phyloP scores from a whole-genome alignment of 345 rosid genomes.

The Brassica nigra region DNA sequence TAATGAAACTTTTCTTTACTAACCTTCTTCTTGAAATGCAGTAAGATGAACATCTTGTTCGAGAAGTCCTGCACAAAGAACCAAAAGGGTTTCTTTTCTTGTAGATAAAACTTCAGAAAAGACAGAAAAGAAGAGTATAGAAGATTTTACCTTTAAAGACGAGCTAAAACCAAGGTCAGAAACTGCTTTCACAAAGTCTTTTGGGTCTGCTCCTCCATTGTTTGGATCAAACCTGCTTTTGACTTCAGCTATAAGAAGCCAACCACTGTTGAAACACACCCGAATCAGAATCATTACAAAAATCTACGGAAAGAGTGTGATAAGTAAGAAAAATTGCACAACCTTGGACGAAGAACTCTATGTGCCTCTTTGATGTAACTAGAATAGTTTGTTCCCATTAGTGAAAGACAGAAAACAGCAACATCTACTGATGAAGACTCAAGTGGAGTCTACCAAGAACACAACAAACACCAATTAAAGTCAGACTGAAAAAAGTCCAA shows the following conservation, averaged over 20 bases:
- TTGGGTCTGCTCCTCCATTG: constrained; percentile 87
- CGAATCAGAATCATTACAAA: not conserved
- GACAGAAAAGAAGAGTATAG: not conserved
- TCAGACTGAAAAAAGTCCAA: not conserved
- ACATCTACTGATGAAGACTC: constrained; percentile 71
- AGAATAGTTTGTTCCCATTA: constrained; percentile 88
- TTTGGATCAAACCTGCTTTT: constrained; percentile 94
- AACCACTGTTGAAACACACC: constrained; percentile 56
- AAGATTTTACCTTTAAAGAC: constrained; percentile 49
- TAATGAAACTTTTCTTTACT: not conserved
- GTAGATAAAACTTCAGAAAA: not conserved
- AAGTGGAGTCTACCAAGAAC: constrained; percentile 62
- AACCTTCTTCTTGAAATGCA: constrained; percentile 85
- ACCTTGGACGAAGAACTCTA: constrained; percentile 94
- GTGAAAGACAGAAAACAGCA: constrained; percentile 90
- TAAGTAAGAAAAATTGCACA: not conserved
- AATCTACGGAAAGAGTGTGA: not conserved
- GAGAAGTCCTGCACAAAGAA: constrained; percentile 65
- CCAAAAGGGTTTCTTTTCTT: constrained; percentile 10
- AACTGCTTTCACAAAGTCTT: constrained; percentile 66
- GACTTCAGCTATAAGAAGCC: constrained; percentile 96
- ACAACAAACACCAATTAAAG: constrained; percentile 1
- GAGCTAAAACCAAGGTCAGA: constrained; percentile 74
- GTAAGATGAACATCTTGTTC: constrained; percentile 82
- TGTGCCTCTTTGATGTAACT: constrained; percentile 77